Evolutionary conservation across 805 yeast species (phyloP), one percentile per base, ranked within the genome.

Genomic region (Ogataea degrootiae): DNA sequence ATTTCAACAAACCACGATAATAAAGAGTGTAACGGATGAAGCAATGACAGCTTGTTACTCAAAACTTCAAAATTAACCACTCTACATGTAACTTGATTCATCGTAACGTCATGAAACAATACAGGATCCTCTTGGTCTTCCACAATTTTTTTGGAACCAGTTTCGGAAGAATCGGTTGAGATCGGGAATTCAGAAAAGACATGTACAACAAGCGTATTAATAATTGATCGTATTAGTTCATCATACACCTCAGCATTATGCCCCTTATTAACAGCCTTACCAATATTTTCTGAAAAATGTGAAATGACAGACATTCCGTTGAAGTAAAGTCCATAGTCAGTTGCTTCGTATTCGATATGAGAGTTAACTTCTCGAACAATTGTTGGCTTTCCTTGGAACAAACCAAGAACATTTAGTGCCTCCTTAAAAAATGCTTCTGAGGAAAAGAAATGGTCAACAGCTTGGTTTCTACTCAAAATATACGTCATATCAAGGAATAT

Each of bases 311-410:
- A 83, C 49, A 83, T 65, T 1, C 85, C 80, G 51, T 84, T 85
- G 62, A 85, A 85, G 57, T 75, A 84, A 2, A 81, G 76, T 1
- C 84, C 77, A 73, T 91, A 94, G 44, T 87, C 92, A 33, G 87
- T 87, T 40, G 82, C 83, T 61, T 92, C 99, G 62, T 86, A 94
- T 61, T 91, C 97, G 9, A 92, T 90, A 63, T 92, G 99, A 49
- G 80, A 83, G 6, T 76, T 72, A 4, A 81, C 79, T 59, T 89
- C 96, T 49, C 98, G 74, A 51, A 74, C 77, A 57, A 88, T 68
- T 0, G 86, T 82, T 1, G 94, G 87, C 41, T 81, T 74, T 3
- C 96, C 91, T 63, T 89, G 94, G 57, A 89, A 86, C 33, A 88
- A 66, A 1, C 79, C 68, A 31, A 87, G 56, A 9, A 88, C 72